Evolutionary conservation across 1,284 basidiomycete species (phyloP).

Genomic region (Pseudozyma hubeiensis): DNA sequence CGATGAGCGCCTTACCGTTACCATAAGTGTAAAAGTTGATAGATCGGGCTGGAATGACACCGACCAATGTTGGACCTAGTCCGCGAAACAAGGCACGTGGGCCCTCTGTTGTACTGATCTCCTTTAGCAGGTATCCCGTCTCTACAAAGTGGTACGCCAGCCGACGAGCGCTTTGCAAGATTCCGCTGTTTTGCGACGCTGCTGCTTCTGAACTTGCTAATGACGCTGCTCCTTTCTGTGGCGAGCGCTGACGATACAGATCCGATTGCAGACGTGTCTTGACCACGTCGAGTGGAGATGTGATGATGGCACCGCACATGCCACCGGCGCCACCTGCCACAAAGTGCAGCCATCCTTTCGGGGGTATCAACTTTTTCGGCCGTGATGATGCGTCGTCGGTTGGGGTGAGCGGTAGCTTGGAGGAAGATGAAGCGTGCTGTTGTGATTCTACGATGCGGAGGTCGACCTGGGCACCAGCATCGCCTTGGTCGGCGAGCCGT

Average conservation of each 20-base stretch:
- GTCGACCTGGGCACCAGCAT: constrained; percentile 50
- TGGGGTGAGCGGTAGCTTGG: constrained; percentile 5
- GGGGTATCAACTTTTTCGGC: constrained; percentile 38
- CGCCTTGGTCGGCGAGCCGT: constrained; percentile 13
- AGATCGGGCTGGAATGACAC: constrained; percentile 87
- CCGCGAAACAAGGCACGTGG: constrained; percentile 92
- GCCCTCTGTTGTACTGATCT: constrained; percentile 79
- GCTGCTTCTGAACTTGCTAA: constrained; percentile 1
- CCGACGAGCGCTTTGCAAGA: constrained; percentile 71
- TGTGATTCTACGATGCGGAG: constrained; percentile 20
- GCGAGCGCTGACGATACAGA: constrained; percentile 76
- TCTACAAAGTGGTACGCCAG: constrained; percentile 93
- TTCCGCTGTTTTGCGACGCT: constrained; percentile 18
- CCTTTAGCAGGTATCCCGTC: constrained; percentile 82
- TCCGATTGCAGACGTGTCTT: constrained; percentile 96
- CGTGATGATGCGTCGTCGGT: neutral
- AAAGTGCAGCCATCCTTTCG: constrained; percentile 70
- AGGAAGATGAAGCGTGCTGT: constrained; percentile 25
- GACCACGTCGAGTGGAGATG: constrained; percentile 96
- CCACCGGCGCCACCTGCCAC: constrained; percentile 79
- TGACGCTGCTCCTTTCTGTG: neutral
- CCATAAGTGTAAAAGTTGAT: constrained; percentile 99
- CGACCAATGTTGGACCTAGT: constrained; percentile 91
- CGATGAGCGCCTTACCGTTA: constrained; percentile 92
- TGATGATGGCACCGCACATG: constrained; percentile 97